A percentile compares a stretch with the other conserved stretches of the same genome.
These are phyloP conservation scores for Aurifilum marmelostoma DNA, from an alignment of 2,329 filamentous ascomycete genomes.

Conservation along the genomic window DNA sequence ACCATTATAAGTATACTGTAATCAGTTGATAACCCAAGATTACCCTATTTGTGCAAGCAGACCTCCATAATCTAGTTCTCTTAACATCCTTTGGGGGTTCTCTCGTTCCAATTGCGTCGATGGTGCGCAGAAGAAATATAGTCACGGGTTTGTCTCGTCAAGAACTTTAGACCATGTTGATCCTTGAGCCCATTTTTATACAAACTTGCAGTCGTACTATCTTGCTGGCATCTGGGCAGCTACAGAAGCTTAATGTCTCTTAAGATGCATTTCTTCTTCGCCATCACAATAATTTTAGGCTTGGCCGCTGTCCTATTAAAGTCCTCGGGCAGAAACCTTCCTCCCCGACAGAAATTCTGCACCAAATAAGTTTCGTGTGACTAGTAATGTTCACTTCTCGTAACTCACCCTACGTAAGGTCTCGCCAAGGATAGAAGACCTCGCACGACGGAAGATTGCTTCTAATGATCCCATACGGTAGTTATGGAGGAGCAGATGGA, in stretches of 20 bases:
- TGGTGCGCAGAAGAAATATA: background rate
- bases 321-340: background rate
- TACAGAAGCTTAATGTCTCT: background rate
- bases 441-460: background rate
- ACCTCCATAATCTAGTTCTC: too few relatives aligned
- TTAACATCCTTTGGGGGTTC: too few relatives aligned
- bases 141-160: too few relatives aligned
- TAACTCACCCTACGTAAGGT: background rate
- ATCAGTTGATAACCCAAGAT: background rate
- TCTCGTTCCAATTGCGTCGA: background rate
- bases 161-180: too few relatives aligned
- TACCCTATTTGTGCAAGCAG: background rate
- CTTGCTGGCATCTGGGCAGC: background rate
- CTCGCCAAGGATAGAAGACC: background rate
- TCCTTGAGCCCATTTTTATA: too few relatives aligned
- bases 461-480: background rate
- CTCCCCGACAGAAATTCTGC: background rate
- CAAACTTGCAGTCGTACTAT: background rate
- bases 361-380: background rate
- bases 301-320: slow-evolving; percentile 23
- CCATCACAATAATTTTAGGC: slow-evolving; percentile 16
- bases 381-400: background rate
- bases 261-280: slow-evolving; percentile 27
- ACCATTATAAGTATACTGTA: background rate
- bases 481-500: slow-evolving; percentile 16